Evolutionary conservation across 371 early-diverging fungal species (phyloP).

Genomic region (Apophysomyces trapeziformis): DNA sequence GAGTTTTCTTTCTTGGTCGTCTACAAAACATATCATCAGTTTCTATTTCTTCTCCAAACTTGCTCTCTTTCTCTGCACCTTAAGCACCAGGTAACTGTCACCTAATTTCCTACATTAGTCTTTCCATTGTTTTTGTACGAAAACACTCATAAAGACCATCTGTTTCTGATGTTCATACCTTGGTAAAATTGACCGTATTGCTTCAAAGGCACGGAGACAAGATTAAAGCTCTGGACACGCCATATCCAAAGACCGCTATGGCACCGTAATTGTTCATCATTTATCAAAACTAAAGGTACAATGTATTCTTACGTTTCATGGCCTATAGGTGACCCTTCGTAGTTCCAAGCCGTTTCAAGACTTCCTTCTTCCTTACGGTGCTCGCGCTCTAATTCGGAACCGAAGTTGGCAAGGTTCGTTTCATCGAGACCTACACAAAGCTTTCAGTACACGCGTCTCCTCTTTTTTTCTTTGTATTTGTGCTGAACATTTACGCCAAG

Average conservation of each 20-base stretch:
- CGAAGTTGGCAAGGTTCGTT: conserved; percentile 76
- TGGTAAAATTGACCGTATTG: conserved; percentile 75
- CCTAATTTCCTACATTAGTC: conserved; percentile 32
- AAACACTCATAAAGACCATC: neutral
- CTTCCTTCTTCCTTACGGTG: conserved; percentile 73
- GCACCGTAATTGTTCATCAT: no score
- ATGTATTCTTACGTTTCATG: conserved; percentile 39
- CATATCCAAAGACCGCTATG: conserved; percentile 73
- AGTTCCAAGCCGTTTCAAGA: conserved; percentile 74
- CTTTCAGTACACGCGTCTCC: neutral
- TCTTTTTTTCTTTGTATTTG: no score
- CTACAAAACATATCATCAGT: conserved; percentile 31
- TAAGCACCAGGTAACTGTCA: conserved; percentile 80
- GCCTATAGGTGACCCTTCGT: conserved; percentile 55
- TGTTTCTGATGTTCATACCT: conserved; percentile 33
- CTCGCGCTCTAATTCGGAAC: conserved; percentile 71
- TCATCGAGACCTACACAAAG: conserved; percentile 62
- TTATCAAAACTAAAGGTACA: no score
- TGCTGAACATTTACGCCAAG: conserved; percentile 28
- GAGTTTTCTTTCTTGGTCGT: conserved; percentile 67
- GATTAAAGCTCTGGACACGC: conserved; percentile 82
- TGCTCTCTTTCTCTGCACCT: conserved; percentile 47
- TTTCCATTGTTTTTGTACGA: no score
- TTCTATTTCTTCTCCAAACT: neutral
- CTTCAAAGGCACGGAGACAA: conserved; percentile 65